These are phyloP conservation scores for Sungouiozyma intestinalis DNA, from an alignment of 805 yeast species.

Conservation along the genomic window DNA sequence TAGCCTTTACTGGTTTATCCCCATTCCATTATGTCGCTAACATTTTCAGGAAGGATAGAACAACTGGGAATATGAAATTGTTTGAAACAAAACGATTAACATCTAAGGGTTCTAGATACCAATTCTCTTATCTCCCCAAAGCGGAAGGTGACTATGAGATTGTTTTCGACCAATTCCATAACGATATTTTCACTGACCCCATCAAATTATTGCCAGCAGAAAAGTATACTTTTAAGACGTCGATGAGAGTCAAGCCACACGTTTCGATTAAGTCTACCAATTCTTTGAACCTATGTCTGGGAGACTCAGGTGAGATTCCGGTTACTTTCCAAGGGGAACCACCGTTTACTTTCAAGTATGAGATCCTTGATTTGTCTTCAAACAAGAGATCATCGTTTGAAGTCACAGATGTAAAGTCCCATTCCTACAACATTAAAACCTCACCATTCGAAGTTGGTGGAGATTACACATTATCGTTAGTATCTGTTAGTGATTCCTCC, in stretches of 20 bases:
- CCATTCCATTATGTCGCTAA: slow-evolving; percentile 65
- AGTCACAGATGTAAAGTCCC: slow-evolving; percentile 32
- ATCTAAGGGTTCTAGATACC: slow-evolving; percentile 37
- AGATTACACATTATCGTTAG: slow-evolving; percentile 51
- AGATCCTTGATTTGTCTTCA: slow-evolving; percentile 46
- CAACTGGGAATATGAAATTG: slow-evolving; percentile 17
- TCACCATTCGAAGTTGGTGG: slow-evolving; percentile 60
- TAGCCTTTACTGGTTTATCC: slow-evolving; percentile 62
- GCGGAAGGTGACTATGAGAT: slow-evolving; percentile 75
- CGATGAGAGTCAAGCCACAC: slow-evolving; percentile 61
- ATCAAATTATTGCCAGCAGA: slow-evolving; percentile 27
- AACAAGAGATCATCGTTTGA: slow-evolving; percentile 37
- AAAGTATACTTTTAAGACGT: slow-evolving; percentile 51
- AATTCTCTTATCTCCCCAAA: slow-evolving; percentile 64
- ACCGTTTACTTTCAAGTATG: slow-evolving; percentile 67
- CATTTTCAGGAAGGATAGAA: slow-evolving; percentile 41
- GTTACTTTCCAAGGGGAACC: slow-evolving; percentile 65
- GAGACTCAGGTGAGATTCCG: slow-evolving; percentile 38
- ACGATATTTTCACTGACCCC: slow-evolving; percentile 46
- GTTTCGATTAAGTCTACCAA: slow-evolving; percentile 31
- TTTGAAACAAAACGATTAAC: slow-evolving; percentile 30
- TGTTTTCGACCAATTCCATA: slow-evolving; percentile 53
- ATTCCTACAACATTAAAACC: slow-evolving; percentile 37
- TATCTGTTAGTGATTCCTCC: slow-evolving; percentile 61
- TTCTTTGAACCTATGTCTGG: slow-evolving; percentile 35